These are phyloP conservation scores for Corylus heterophylla DNA, from an alignment of 306 rosid species.

Conservation along the genomic window DNA sequence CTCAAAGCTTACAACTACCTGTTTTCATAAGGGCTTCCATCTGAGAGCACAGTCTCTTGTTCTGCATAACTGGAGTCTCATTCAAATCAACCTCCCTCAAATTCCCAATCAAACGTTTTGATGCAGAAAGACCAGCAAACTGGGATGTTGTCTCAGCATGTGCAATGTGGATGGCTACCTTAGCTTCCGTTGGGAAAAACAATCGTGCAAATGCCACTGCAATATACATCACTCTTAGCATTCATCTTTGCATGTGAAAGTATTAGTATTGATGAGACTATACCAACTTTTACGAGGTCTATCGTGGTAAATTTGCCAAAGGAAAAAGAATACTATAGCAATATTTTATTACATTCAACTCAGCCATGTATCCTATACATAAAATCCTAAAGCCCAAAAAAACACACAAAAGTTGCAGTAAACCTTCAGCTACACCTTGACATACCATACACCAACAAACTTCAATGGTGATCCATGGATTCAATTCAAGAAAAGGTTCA, in stretches of 20 bases:
- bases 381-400: neutral
- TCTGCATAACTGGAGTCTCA: slow-evolving; percentile 64
- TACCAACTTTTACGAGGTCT: neutral
- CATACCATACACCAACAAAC: neutral
- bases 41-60: slow-evolving; percentile 61
- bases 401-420: neutral
- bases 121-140: slow-evolving; percentile 26
- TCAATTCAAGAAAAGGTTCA: neutral
- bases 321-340: neutral
- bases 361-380: neutral
- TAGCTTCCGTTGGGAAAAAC: slow-evolving; percentile 84
- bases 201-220: slow-evolving; percentile 77
- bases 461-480: neutral
- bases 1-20: slow-evolving; percentile 44
- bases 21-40: slow-evolving; percentile 71
- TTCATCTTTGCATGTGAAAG: neutral
- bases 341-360: neutral
- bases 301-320: neutral
- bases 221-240: slow-evolving; percentile 14
- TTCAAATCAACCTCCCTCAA: slow-evolving; percentile 76
- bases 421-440: neutral
- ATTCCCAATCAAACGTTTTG: slow-evolving; percentile 52
- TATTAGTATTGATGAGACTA: neutral
- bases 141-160: slow-evolving; percentile 50
- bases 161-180: slow-evolving; percentile 76